Evolutionary conservation across 2,329 filamentous ascomycete species (phyloP).

Genomic region (Colletotrichum spinosum): DNA sequence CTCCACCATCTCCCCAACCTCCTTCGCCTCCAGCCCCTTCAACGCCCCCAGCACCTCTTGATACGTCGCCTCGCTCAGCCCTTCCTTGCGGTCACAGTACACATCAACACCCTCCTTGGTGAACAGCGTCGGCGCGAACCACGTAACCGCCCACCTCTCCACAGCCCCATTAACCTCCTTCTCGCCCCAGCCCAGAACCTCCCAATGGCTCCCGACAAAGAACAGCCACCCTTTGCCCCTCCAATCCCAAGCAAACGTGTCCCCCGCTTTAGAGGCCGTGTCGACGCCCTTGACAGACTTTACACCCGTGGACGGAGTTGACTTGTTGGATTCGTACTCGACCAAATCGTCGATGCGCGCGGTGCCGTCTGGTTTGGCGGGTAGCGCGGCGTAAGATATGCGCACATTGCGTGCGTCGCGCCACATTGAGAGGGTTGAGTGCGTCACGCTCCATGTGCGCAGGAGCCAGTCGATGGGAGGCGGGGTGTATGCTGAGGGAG

Average conservation of each 20-base stretch:
- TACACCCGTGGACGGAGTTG: conserved; percentile 50
- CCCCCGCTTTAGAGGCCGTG: conserved; percentile 49
- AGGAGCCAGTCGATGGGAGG: conserved; percentile 70
- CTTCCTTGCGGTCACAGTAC: conserved; percentile 73
- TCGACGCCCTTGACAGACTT: conserved; percentile 76
- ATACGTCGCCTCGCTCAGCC: conserved; percentile 69
- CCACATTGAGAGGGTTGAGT: conserved; percentile 86
- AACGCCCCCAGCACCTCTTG: conserved; percentile 67
- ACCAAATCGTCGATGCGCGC: conserved; percentile 77
- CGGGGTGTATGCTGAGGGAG: conserved; percentile 45
- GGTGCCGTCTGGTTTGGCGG: conserved; percentile 50
- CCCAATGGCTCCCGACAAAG: conserved; percentile 82
- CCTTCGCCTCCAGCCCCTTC: conserved; percentile 63
- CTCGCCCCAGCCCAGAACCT: conserved; percentile 82
- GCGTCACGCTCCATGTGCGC: conserved; percentile 79
- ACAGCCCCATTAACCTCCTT: conserved; percentile 51
- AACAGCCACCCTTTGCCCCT: conserved; percentile 79
- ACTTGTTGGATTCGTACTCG: conserved; percentile 69
- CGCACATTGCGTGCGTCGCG: conserved; percentile 81
- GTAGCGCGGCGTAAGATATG: conserved; percentile 77
- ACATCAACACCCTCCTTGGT: conserved; percentile 86
- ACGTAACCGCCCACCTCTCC: conserved; percentile 82
- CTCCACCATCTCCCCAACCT: conserved; percentile 63
- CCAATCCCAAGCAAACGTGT: conserved; percentile 75
- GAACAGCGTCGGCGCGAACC: conserved; percentile 86